Evolutionary conservation across 1,139 yeast genomes (phyloP).

Genomic region (Kodamaea sp.): DNA sequence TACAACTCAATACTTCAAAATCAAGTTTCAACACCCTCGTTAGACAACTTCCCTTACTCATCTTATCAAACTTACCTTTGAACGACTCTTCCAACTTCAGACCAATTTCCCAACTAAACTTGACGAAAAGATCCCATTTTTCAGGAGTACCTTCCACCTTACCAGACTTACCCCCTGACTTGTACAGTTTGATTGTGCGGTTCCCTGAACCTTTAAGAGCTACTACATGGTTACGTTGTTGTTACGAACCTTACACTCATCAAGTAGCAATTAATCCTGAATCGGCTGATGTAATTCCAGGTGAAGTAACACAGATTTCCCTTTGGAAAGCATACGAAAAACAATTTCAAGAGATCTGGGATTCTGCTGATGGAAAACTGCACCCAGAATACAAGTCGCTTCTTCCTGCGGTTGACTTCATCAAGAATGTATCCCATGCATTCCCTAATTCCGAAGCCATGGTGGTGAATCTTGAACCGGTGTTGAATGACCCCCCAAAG

Average conservation of each 20-base stretch:
- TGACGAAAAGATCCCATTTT: constrained; percentile 37
- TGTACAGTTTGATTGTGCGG: constrained; percentile 60
- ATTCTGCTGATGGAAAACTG: constrained; percentile 24
- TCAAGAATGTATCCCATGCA: constrained; percentile 88
- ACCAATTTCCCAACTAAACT: constrained; percentile 24
- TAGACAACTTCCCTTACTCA: constrained; percentile 62
- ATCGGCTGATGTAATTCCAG: constrained; percentile 33
- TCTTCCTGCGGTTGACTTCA: constrained; percentile 94
- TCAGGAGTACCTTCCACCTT: constrained; percentile 55
- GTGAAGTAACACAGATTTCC: constrained; percentile 93
- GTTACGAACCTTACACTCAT: constrained; percentile 64
- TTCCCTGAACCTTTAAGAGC: constrained; percentile 90
- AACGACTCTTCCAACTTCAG: constrained; percentile 21
- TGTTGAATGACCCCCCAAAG: constrained; percentile 47
- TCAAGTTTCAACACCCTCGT: constrained; percentile 50
- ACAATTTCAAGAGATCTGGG: constrained; percentile 60
- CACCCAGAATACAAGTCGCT: constrained; percentile 57
- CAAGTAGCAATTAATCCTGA: constrained; percentile 25
- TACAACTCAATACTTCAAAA: constrained; percentile 30
- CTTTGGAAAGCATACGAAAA: constrained; percentile 94
- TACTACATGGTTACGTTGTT: constrained; percentile 91
- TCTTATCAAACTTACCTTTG: constrained; percentile 34
- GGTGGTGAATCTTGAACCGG: constrained; percentile 66
- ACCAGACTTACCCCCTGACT: constrained; percentile 60
- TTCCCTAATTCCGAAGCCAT: constrained; percentile 92